Conservation (phyloP, 2,329 filamentous ascomycete species). For the Alternaria brassicae region DNA sequence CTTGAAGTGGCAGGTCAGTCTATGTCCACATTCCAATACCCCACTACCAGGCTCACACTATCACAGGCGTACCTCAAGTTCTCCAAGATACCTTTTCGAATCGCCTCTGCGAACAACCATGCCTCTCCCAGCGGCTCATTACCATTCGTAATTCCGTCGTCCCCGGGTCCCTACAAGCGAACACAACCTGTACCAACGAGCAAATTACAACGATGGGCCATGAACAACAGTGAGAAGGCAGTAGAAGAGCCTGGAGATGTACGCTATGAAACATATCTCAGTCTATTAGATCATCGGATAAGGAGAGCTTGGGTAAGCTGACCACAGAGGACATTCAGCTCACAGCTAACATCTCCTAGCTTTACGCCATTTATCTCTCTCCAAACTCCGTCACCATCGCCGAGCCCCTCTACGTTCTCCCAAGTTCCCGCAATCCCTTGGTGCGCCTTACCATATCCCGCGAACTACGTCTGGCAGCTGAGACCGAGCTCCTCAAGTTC, state of each 20-base stretch:
- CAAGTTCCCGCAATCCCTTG: constrained; percentile 65
- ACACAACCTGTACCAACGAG: constrained; percentile 62
- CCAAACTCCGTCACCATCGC: constrained; percentile 73
- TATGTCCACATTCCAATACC: background rate
- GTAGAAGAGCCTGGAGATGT: constrained; percentile 59
- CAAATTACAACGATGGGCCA: constrained; percentile 73
- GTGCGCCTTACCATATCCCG: constrained; percentile 69
- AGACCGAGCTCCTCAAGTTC: constrained; percentile 73
- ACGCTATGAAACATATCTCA: constrained; percentile 76
- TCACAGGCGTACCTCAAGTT: constrained; percentile 84
- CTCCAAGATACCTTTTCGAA: constrained; percentile 69
- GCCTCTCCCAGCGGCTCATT: constrained; percentile 88
- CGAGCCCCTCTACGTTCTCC: constrained; percentile 71
- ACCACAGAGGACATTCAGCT: background rate
- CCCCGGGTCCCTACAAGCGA: constrained; percentile 41
- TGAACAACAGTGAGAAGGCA: constrained; percentile 50
- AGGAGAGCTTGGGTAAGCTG: constrained; percentile 79
- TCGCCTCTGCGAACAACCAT: constrained; percentile 84
- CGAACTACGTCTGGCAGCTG: constrained; percentile 76
- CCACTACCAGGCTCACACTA: constrained; percentile 15
- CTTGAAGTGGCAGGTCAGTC: constrained; percentile 89
- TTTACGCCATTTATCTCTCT: constrained; percentile 82
- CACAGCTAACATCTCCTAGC: constrained; percentile 49
- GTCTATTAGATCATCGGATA: constrained; percentile 78
- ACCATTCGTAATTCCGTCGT: constrained; percentile 77